phyloP scores from a whole-genome alignment of 192 early-diverging fungal genomes.

The Coemansia sp. region DNA sequence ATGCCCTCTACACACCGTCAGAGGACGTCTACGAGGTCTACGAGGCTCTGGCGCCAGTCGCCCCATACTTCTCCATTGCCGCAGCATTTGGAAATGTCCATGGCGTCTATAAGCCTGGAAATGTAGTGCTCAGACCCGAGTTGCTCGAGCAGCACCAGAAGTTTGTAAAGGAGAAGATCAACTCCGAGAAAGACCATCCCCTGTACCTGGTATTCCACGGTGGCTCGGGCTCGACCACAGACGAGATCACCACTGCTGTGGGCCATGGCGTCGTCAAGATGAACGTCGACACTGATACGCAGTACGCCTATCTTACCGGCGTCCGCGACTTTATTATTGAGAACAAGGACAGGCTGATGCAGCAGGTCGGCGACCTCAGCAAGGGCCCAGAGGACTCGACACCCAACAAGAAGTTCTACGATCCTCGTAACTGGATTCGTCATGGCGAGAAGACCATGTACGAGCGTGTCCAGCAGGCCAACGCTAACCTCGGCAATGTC shows the following conservation, averaged over 20 bases:
- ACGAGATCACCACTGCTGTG: conserved; percentile 82
- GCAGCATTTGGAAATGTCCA: conserved; percentile 95
- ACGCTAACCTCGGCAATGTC: conserved; percentile 75
- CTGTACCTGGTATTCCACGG: conserved; percentile 98
- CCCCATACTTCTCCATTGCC: conserved; percentile 91
- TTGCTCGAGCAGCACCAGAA: conserved; percentile 89
- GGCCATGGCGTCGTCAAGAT: conserved; percentile 92
- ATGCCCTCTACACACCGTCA: conserved; percentile 89
- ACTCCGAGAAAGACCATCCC: conserved; percentile 58
- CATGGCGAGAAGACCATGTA: conserved; percentile 86
- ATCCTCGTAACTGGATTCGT: conserved; percentile 91
- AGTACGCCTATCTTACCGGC: conserved; percentile 93
- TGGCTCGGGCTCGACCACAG: conserved; percentile 81
- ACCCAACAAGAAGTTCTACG: conserved; percentile 99
- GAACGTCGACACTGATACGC: conserved; percentile 99
- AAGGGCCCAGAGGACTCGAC: conserved; percentile 80
- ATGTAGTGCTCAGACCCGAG: conserved; percentile 91
- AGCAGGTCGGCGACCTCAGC: conserved; percentile 90
- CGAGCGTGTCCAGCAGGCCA: conserved; percentile 77
- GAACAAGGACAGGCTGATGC: conserved; percentile 86
- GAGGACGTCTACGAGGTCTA: conserved; percentile 96
- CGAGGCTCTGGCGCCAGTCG: conserved; percentile 80
- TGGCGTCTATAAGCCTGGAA: conserved; percentile 95
- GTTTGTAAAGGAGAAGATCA: conserved; percentile 71
- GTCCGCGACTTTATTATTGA: conserved; percentile 83